Evolutionary conservation across 305 asterid genomes (phyloP), one percentile per base, ranked within the genome.

Genomic region (Fraxinus latifolia): DNA sequence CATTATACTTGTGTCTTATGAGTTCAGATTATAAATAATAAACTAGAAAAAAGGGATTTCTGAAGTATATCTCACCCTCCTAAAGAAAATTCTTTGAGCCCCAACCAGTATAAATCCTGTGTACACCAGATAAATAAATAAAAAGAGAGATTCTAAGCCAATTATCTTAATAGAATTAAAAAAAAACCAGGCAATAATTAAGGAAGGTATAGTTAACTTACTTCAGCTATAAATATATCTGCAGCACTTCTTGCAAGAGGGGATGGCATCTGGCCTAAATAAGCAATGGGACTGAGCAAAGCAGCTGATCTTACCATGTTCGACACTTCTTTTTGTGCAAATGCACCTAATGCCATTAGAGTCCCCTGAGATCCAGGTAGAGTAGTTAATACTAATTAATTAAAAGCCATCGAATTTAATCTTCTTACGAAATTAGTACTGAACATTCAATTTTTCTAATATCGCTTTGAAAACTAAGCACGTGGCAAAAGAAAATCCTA

Each of bases 261-360:
- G 42, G 96, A 91, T 25, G 90, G 87, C 86, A 91, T 86, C n/a
- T 91, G 88, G 15, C 90, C 93, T 88, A 92, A 58, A 78, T 88
- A 90, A 9, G 95, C 96, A 55, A 92, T 90, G 12, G 98, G 97
- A 79, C 93, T 86, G 27, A 93, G 92, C 79, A 92, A 82, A 55
- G 92, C 92, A 68, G 96, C 96, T 33, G 96, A 90, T 85, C 93
- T 86, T 53, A 87, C 86, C 86, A 88, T 88, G 83, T 76, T 82
- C 77, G 86, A 7, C 1, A 87, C 84, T 39, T 91, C 87, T 7
- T 86, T 77, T 85, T 85, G 83, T 11, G 96, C 89, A 86, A 94
- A 88, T 25, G 96, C 95, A 34, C 92, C 95, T 23, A 92, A 87
- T 0, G 97, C 95, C 89, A 91, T 91, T 74, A 93, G 82, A n/a